Evolutionary conservation across 768 basidiomycete genomes (phyloP), one percentile per base, ranked within the genome.

Genomic region (Lactarius deliciosus): DNA sequence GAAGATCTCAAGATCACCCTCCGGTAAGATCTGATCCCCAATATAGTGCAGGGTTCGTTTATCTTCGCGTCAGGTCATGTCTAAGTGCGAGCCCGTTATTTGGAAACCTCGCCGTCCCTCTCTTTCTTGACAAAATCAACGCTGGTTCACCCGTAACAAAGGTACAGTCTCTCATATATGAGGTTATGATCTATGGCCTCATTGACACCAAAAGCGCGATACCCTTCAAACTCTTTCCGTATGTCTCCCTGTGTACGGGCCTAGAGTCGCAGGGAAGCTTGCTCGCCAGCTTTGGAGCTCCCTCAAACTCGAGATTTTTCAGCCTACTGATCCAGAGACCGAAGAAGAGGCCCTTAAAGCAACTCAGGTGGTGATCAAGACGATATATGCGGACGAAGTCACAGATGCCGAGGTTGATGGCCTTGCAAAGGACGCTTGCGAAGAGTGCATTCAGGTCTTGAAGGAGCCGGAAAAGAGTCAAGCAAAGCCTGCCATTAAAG

Each of bases 261-360:
- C 84, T 0, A 76, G 77, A 2, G 77, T 86, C 4, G 86, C 86
- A 2, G 81, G 83, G 16, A 82, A 83, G 11, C 83, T 84, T 64
- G 90, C 90, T 1, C 81, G 81, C 4, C 89, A 94, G 69, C 76
- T 98, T n/a, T 97, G 95, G 94, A 95, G 89, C 75, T 82, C 89
- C 0, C 75, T 98, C 40, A 96, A 94, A 74, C 81, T 98, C 30
- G 97, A 98, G 94, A 91, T 98, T 41, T 92, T 98, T 76, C 94
- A 98, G 81, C 92, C 96, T 0, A 89, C 87, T 2, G 96, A 98
- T 74, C 60, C 78, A 7, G 77, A 83, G 38, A 92, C 91, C 8
- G 93, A 96, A 73, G 80, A 81, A 41, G 83, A 85, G 60, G 92
- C 96, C 1, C 78, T 97, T 34, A 81, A 82, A 36, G 81, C 94